Percentiles rank a stretch among this genome's conserved stretches.
These are phyloP conservation scores for Cordyceps fumosorosea DNA, from an alignment of 2,329 filamentous ascomycete species.

Conservation along the genomic window DNA sequence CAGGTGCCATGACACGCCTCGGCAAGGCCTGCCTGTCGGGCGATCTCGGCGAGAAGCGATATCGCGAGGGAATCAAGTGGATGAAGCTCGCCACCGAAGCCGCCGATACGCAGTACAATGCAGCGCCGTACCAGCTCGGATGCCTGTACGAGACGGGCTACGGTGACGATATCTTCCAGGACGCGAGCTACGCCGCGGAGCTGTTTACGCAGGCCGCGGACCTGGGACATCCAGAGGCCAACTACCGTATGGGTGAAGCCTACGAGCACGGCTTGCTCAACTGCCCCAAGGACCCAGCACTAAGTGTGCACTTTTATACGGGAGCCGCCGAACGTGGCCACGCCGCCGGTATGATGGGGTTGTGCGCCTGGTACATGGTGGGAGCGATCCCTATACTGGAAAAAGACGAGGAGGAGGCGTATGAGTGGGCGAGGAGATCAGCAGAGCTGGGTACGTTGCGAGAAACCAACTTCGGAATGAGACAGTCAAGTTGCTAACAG, in stretches of 20 bases:
- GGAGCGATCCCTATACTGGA: slow-evolving; percentile 87
- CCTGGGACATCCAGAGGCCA: slow-evolving; percentile 79
- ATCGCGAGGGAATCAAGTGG: slow-evolving; percentile 93
- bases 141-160: slow-evolving; percentile 87
- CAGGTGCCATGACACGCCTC: slow-evolving; percentile 87
- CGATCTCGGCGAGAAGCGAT: slow-evolving; percentile 80
- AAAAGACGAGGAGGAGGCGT: slow-evolving; percentile 92
- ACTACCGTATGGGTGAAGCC: slow-evolving; percentile 84
- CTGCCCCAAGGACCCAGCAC: slow-evolving; percentile 82
- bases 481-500: neutral
- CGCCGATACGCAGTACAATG: slow-evolving; percentile 86
- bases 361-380: slow-evolving; percentile 98
- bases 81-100: slow-evolving; percentile 87
- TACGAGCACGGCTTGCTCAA: slow-evolving; percentile 87
- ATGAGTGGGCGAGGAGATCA: slow-evolving; percentile 87
- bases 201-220: slow-evolving; percentile 93
- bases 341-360: slow-evolving; percentile 88
- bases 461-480: neutral
- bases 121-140: slow-evolving; percentile 85
- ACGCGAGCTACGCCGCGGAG: slow-evolving; percentile 84
- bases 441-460: slow-evolving; percentile 69
- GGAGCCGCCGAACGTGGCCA: slow-evolving; percentile 80
- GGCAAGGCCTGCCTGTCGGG: slow-evolving; percentile 85
- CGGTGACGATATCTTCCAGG: slow-evolving; percentile 88
- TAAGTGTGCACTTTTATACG: slow-evolving; percentile 97